Evolutionary conservation across 1,284 basidiomycete genomes (phyloP).

Genomic region (Macrocystidia cucumis): DNA sequence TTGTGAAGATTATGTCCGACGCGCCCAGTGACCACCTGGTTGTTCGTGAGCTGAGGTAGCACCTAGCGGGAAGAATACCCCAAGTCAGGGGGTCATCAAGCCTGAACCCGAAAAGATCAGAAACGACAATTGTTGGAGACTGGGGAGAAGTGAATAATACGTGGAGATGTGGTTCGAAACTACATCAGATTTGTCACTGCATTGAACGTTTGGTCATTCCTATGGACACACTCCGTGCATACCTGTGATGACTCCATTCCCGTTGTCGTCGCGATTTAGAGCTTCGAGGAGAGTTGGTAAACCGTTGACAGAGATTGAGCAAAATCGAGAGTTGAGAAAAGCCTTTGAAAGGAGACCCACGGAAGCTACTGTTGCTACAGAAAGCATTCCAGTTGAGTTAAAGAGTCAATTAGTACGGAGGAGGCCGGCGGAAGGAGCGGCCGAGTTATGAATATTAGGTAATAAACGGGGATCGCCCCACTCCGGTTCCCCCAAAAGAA

Average conservation of each 20-base stretch:
- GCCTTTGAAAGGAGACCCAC: slow-evolving; percentile 73
- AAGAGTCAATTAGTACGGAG: no score
- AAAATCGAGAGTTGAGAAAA: slow-evolving; percentile 61
- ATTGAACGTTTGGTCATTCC: neutral
- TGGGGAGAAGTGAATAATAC: slow-evolving; percentile 33
- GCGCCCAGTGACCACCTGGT: slow-evolving; percentile 87
- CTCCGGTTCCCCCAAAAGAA: no score
- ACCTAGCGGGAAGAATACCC: slow-evolving; percentile 68
- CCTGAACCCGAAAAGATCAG: slow-evolving; percentile 25
- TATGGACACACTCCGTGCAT: slow-evolving; percentile 16
- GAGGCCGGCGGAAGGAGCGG: no score
- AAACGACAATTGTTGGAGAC: slow-evolving; percentile 6
- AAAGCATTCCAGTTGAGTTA: no score
- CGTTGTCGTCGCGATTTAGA: slow-evolving; percentile 40
- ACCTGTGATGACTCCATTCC: slow-evolving; percentile 79
- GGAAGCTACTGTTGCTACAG: slow-evolving; percentile 46
- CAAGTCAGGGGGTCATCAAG: slow-evolving; percentile 77
- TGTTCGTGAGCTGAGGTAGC: slow-evolving; percentile 50
- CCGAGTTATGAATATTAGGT: no score
- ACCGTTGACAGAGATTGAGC: slow-evolving; percentile 62
- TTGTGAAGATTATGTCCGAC: slow-evolving; percentile 94
- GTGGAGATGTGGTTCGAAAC: slow-evolving; percentile 91
- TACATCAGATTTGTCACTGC: slow-evolving; percentile 22
- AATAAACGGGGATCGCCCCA: no score
- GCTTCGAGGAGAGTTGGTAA: slow-evolving; percentile 57